Percentiles rank a stretch among this genome's conserved stretches.
Evolutionary conservation across 139 green algal species (phyloP).

Genomic region (Trebouxia sp.): DNA sequence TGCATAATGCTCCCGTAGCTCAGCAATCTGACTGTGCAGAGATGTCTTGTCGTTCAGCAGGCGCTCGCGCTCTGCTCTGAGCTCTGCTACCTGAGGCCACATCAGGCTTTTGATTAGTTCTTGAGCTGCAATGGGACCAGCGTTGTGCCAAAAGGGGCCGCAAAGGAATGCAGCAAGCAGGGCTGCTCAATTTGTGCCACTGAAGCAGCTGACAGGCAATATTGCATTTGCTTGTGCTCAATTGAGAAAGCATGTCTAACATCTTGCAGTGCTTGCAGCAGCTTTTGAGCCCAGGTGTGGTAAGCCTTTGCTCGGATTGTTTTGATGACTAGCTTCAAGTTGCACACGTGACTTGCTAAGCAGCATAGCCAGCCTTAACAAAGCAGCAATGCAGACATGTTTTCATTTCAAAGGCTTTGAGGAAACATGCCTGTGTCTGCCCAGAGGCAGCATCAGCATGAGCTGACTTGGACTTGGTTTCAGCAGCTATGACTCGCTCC

Average conservation of each 20-base stretch:
- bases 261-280: neutral
- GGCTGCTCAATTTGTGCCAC: neutral
- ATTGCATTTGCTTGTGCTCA: no score
- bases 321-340: no score
- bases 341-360: no score
- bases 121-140: neutral
- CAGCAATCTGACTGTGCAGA: constrained; percentile 16
- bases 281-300: neutral
- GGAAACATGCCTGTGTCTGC: neutral
- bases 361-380: neutral
- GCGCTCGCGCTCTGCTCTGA: neutral
- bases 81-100: neutral
- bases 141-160: neutral
- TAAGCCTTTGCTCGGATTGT: no score
- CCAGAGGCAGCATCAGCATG: neutral
- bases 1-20: constrained; percentile 17
- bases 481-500: constrained; percentile 1
- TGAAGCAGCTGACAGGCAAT: neutral
- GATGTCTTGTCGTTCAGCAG: neutral
- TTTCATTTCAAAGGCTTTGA: neutral
- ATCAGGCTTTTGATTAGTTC: no score
- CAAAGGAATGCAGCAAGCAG: neutral
- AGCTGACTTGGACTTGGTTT: neutral
- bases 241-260: neutral
- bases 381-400: neutral